phyloP scores from a whole-genome alignment of 805 yeast genomes.

The Starmerella roubikii region DNA sequence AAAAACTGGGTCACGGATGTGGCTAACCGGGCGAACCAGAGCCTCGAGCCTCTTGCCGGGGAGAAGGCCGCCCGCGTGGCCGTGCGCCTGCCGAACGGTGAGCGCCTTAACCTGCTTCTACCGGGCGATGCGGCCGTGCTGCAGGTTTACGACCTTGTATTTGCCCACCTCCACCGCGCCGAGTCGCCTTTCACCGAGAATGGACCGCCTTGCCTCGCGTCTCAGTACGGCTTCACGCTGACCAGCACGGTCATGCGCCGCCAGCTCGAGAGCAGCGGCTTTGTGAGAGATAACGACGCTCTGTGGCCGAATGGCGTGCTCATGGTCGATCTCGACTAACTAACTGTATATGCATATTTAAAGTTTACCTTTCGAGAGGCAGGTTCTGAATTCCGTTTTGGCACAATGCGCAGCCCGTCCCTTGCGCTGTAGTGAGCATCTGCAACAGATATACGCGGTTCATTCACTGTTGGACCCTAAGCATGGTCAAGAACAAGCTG shows the following conservation, averaged over 20 bases:
- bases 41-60: constrained; percentile 21
- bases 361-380: no score
- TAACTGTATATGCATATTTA: background rate
- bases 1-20: constrained; percentile 24
- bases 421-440: no score
- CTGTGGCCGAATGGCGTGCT: constrained; percentile 56
- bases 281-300: constrained; percentile 32
- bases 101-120: constrained; percentile 41
- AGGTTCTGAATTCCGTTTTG: no score
- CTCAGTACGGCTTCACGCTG: constrained; percentile 35
- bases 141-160: constrained; percentile 62
- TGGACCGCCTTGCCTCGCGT: background rate
- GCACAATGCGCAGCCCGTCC: no score
- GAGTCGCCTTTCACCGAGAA: background rate
- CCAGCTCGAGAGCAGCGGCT: constrained; percentile 24
- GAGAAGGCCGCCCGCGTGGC: constrained; percentile 44
- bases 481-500: constrained; percentile 2
- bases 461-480: no score
- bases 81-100: constrained; percentile 50
- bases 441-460: no score
- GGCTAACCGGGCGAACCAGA: constrained; percentile 20
- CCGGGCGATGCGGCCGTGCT: constrained; percentile 36
- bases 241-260: constrained; percentile 46
- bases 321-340: constrained; percentile 33
- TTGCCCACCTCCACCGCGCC: constrained; percentile 28